phyloP scores from a whole-genome alignment of 257 asterid species.

The Lithospermum erythrorhizon region DNA sequence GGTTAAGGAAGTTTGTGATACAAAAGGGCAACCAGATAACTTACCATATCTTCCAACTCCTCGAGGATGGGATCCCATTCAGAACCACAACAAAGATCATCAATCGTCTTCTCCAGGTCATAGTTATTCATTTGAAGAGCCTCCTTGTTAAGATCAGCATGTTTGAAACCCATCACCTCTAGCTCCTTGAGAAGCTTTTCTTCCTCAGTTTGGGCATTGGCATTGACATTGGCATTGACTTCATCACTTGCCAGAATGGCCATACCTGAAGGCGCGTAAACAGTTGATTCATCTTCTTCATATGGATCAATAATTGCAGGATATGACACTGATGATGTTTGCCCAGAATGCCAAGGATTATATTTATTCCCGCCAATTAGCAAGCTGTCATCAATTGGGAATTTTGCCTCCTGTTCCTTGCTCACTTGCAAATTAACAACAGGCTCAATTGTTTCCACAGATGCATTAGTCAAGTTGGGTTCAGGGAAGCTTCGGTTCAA shows the following conservation, averaged over 20 bases:
- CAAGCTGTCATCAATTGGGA: slow-evolving; percentile 69
- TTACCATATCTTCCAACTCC: slow-evolving; percentile 80
- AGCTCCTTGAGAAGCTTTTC: slow-evolving; percentile 48
- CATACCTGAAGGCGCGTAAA: slow-evolving; percentile 5
- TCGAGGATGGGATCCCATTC: slow-evolving; percentile 79
- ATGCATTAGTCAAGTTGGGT: slow-evolving; percentile 16
- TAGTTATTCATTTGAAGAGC: slow-evolving; percentile 56
- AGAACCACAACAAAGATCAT: slow-evolving; percentile 56
- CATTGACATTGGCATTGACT: slow-evolving; percentile 12
- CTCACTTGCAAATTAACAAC: slow-evolving; percentile 16
- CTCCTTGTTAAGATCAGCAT: slow-evolving; percentile 66
- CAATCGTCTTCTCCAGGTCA: slow-evolving; percentile 52
- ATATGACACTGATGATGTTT: slow-evolving; percentile 20
- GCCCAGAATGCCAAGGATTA: slow-evolving; percentile 10
- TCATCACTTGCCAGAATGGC: slow-evolving; percentile 12
- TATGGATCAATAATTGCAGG: slow-evolving; percentile 23
- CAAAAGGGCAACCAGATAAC: slow-evolving; percentile 7
- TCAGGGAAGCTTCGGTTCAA: slow-evolving; percentile 21
- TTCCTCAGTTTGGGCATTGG: slow-evolving; percentile 26
- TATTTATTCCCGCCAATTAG: slow-evolving; percentile 24
- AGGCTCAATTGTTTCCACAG: slow-evolving; percentile 25
- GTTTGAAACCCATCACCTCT: slow-evolving; percentile 71
- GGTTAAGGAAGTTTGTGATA: background rate
- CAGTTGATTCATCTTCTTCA: slow-evolving; percentile 14
- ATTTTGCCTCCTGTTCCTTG: slow-evolving; percentile 56